Conservation (phyloP, 352 stramenopile species). For the Phytophthora fragariaefolia region DNA sequence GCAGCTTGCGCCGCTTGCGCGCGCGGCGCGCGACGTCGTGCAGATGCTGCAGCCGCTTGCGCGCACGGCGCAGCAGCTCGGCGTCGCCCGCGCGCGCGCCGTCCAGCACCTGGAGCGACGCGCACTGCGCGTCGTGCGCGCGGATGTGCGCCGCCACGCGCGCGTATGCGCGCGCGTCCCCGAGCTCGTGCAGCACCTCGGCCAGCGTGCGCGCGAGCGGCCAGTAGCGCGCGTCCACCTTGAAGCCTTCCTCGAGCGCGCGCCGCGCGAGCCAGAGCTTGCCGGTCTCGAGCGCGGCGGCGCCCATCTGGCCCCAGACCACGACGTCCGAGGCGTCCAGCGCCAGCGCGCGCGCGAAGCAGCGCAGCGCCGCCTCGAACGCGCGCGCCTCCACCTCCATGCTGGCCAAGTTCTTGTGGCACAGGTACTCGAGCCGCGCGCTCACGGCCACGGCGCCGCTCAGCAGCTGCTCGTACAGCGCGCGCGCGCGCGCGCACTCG, state of each 20-base stretch:
- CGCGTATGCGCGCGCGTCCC: conserved; percentile 56
- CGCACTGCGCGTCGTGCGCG: conserved; percentile 51
- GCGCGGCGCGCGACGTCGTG: conserved; percentile 19
- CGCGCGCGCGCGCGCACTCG: conserved; percentile 41
- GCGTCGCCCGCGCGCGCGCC: too few species aligned
- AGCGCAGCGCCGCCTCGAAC: conserved; percentile 51
- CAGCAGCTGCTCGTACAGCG: conserved; percentile 52
- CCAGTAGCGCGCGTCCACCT: conserved; percentile 70
- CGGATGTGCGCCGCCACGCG: conserved; percentile 55
- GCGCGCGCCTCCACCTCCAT: conserved; percentile 53
- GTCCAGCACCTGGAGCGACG: conserved; percentile 42
- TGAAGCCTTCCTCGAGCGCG: conserved; percentile 64
- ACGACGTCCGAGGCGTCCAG: conserved; percentile 77
- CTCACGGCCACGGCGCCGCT: conserved; percentile 38
- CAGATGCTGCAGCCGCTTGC: conserved; percentile 35
- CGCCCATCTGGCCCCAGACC: conserved; percentile 78
- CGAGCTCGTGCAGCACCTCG: conserved; percentile 65
- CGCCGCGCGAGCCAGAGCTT: conserved; percentile 68
- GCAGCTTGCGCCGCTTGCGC: conserved; percentile 45
- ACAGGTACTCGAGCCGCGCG: conserved; percentile 67
- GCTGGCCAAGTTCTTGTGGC: conserved; percentile 71
- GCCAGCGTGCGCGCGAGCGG: conserved; percentile 60
- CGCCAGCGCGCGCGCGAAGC: conserved; percentile 58
- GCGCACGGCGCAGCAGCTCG: conserved; percentile 21
- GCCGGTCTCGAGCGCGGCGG: conserved; percentile 61